Evolutionary conservation across 2,329 filamentous ascomycete species (phyloP), one percentile per base, ranked within the genome.

Genomic region (Nigrospora oryzae): DNA sequence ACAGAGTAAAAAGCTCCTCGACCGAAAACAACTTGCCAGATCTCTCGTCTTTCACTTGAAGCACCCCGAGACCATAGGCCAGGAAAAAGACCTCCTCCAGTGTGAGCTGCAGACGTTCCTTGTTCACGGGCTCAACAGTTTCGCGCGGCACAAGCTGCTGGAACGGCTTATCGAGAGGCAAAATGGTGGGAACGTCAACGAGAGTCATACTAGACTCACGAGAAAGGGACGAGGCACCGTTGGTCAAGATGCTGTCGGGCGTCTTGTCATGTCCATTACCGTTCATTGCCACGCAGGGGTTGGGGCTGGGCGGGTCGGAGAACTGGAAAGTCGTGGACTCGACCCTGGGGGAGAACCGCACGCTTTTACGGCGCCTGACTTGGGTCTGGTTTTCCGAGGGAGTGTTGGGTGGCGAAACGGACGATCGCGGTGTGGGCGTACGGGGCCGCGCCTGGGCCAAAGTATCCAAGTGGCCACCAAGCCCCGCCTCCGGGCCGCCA

Each of bases 31-130:
- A 57, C 16, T 58, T 52, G 8, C 68, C 63, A 0, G 69, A 74
- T 1, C 56, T 52, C 1, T 71, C 65, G 47, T 83, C 73, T 2
- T 66, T 67, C 12, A 97, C 72, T 3, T 73, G 66, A 10, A 98
- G 73, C 4, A 77, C 77, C 1, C 91, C 91, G 1, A 98, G 71
- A 0, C 77, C 84, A 59, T 94, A 97, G 5, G 73, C 74, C 11
- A 98, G 75, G 62, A 95, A 98, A 65, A 97, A 94, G 0, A 89
- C 84, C 64, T 98, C 93, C 62, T 96, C 89, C 0, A 84, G 77
- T 3, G 84, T 89, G 10, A 98, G 73, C 60, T 97, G 93, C n/a
- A 96, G 80, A 58, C 96, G 89, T 57, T 98, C 93, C 66, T 68
- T 74, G 52, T 79, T 44, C 40, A 10, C 44, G 19, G 8, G 46